Evolutionary conservation across 176 grass and related monocot species (phyloP).

Genomic region (Eremochloa ophiuroides): DNA sequence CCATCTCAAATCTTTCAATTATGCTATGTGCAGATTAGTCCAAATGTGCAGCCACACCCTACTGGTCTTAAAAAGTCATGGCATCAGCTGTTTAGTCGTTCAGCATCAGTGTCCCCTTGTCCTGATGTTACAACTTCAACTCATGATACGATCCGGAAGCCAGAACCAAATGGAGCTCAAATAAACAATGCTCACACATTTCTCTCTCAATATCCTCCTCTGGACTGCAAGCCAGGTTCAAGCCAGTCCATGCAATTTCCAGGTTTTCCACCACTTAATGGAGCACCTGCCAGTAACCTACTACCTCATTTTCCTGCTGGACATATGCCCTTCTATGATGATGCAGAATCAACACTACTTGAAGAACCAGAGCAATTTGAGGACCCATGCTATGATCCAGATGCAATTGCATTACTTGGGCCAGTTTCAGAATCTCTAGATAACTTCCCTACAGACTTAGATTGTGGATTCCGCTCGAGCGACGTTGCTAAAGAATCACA

Average conservation of each 20-base stretch:
- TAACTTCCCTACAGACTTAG: conserved; percentile 59
- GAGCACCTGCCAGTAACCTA: conserved; percentile 6
- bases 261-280: conserved; percentile 40
- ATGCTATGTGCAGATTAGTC: conserved; percentile 55
- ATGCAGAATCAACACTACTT: conserved; percentile 30
- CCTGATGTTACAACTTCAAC: conserved; percentile 39
- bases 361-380: conserved; percentile 83
- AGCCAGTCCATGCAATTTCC: conserved; percentile 39
- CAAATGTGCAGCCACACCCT: conserved; percentile 54
- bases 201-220: conserved; percentile 44
- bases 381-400: conserved; percentile 82
- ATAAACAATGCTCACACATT: conserved; percentile 47
- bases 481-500: conserved; percentile 40
- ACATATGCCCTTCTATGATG: conserved; percentile 40
- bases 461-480: conserved; percentile 38
- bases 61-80: conserved; percentile 64
- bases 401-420: conserved; percentile 69
- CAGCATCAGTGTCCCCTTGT: conserved; percentile 56
- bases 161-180: conserved; percentile 36
- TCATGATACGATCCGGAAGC: conserved; percentile 31
- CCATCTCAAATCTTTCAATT: conserved; percentile 21
- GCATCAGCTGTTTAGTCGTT: conserved; percentile 80
- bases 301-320: conserved; percentile 46
- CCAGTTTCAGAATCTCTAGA: conserved; percentile 76
- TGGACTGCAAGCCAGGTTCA: conserved; percentile 38